A percentile compares a stretch with the other conserved stretches of the same genome.
phyloP scores from a whole-genome alignment of 169 alveolate genomes.

The Neospora caninum region DNA sequence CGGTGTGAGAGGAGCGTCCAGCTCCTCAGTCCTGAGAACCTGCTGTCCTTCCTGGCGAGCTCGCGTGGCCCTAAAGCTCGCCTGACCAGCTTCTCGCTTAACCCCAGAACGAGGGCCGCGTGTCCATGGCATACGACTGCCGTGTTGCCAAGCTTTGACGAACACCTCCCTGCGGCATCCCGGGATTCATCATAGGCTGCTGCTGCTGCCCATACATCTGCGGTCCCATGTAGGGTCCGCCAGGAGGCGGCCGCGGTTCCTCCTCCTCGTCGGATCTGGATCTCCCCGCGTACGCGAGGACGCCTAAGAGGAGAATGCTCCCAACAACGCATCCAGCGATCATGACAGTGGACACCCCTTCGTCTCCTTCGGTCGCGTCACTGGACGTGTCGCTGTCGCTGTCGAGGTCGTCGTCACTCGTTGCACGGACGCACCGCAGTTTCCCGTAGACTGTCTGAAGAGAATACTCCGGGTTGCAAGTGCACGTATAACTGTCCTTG shows the following conservation, averaged over 20 bases:
- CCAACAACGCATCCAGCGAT: slow-evolving; percentile 11
- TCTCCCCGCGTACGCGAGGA: background rate
- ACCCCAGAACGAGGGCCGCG: background rate
- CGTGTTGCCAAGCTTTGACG: background rate
- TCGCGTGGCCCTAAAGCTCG: too few species aligned
- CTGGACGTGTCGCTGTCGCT: too few species aligned
- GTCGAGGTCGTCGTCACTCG: background rate
- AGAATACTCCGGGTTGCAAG: background rate
- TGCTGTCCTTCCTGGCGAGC: too few species aligned
- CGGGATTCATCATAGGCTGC: background rate
- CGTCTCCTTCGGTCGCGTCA: too few species aligned
- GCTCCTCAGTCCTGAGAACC: too few species aligned
- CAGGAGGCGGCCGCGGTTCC: background rate
- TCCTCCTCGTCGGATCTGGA: background rate
- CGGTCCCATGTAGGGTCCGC: background rate
- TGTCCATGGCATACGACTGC: background rate
- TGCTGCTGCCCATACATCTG: background rate
- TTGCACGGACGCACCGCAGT: background rate
- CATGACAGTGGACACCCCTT: background rate
- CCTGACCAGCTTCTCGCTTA: background rate
- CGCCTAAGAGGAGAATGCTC: background rate
- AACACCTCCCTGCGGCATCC: background rate
- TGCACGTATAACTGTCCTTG: background rate
- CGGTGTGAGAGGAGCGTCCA: too few species aligned
- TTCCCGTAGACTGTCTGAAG: background rate